phyloP scores from a whole-genome alignment of 345 rosid genomes.

The Gossypioides kirkii region DNA sequence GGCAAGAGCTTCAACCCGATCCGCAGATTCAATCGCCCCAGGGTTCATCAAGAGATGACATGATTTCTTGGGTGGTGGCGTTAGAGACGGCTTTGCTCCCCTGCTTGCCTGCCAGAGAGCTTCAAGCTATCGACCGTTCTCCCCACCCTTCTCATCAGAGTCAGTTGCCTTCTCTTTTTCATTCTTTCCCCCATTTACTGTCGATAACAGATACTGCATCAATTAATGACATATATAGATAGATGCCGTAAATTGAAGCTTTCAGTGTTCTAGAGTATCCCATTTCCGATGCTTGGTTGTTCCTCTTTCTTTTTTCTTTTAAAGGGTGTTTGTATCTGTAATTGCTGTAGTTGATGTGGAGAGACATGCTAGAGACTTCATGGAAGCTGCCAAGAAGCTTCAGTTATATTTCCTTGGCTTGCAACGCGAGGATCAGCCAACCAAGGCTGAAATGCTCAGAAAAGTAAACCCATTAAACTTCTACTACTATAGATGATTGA shows the following conservation, averaged over 20 bases:
- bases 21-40: constrained; percentile 33
- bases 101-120: constrained; percentile 96
- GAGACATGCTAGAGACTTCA: constrained; percentile 91
- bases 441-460: constrained; percentile 51
- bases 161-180: constrained; percentile 22
- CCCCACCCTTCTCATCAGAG: constrained; percentile 97
- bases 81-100: constrained; percentile 87
- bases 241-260: not conserved
- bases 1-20: constrained; percentile 26
- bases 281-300: not conserved
- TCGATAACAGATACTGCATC: no score
- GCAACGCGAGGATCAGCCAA: constrained; percentile 63
- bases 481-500: not conserved
- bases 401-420: constrained; percentile 79
- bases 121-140: constrained; percentile 94
- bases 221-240: no score
- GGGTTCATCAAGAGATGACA: constrained; percentile 48
- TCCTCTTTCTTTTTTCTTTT: not conserved
- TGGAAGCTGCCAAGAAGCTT: constrained; percentile 98
- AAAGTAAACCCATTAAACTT: constrained; percentile 39
- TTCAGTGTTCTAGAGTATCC: not conserved
- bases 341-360: constrained; percentile 70
- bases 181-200: not conserved
- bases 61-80: constrained; percentile 68
- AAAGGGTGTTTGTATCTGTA: constrained; percentile 10